Conservation (phyloP, 2,329 filamentous ascomycete species). For the Coniochaeta sp. region DNA sequence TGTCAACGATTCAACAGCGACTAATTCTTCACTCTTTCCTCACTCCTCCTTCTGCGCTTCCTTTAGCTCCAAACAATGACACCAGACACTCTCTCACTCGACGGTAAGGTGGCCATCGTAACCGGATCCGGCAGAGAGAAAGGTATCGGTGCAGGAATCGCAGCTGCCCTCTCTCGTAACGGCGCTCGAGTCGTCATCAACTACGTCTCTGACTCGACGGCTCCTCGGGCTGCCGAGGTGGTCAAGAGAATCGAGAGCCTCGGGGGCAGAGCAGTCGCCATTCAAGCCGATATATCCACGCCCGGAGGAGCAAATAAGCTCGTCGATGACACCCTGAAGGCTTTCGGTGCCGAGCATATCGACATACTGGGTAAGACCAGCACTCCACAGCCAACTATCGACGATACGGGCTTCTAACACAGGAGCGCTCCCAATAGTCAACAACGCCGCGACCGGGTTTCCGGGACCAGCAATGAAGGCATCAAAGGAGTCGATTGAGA, state of each 20-base stretch:
- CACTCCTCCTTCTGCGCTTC: not conserved
- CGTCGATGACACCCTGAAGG: conserved; percentile 22
- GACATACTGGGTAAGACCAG: conserved; percentile 28
- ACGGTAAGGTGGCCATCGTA: conserved; percentile 31
- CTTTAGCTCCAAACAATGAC: not conserved
- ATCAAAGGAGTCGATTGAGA: conserved; percentile 16
- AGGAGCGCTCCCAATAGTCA: conserved; percentile 17
- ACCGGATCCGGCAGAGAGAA: conserved; percentile 34
- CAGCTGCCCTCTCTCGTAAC: conserved; percentile 26
- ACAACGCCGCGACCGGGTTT: conserved; percentile 24
- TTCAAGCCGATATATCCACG: conserved; percentile 24
- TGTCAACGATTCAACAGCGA: not conserved
- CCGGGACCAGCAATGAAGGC: conserved; percentile 9
- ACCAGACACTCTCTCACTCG: conserved; percentile 20
- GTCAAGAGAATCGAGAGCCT: conserved; percentile 15
- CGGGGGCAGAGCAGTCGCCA: conserved; percentile 7
- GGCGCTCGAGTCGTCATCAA: conserved; percentile 30
- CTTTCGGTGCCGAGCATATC: conserved; percentile 23
- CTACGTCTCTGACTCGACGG: conserved; percentile 24
- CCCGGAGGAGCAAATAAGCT: conserved; percentile 20
- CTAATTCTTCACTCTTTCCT: not conserved
- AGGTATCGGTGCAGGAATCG: conserved; percentile 32
- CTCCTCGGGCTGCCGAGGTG: conserved; percentile 19
- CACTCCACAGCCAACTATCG: not conserved
- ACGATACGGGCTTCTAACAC: not conserved